Evolutionary conservation across 2,329 filamentous ascomycete species (phyloP), one percentile per base, ranked within the genome.

Genomic region (Fusarium subtropicale): DNA sequence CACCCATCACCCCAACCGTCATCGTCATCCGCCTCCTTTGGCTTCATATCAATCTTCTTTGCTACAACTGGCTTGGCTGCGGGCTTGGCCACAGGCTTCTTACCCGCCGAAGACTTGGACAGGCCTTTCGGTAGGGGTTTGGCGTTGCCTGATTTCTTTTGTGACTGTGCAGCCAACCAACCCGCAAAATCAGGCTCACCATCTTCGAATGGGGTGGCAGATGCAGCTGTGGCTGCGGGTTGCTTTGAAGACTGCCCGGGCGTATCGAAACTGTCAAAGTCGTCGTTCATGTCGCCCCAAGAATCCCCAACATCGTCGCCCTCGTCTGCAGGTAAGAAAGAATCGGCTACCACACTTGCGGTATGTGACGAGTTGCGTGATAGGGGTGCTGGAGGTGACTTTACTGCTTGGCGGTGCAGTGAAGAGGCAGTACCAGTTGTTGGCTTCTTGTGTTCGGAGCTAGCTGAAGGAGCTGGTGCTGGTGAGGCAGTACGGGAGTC

Each of bases 111-210:
- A 3, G 87, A 75, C 79, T 97, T 97, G 2, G 84, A 81, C 28
- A 98, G 78, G 0, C 95, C 95, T 80, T 97, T 99, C 1, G 95
- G 94, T 56, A 98, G 77, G 4, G 90, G 82, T 70, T 92, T 96
- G 42, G 76, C 54, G 61, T 36, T 30, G 10, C 33, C 48, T 16
- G 79, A 85, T 81, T 97, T 97, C 67, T 91, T 88, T 67, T 90
- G 86, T 8, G 91, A 89, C 77, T 97, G 93, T 15, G 94, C 94
- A 15, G 93, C 94, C 24, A 98, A 80, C 94, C 96, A 98, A 7
- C 94, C 94, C 7, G 94, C 95, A 79, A 99, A 98, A 78, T 98
- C 96, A 0, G 95, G 95, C 78, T 99, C 95, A 28, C 92, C 90
- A 72, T 97, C 94, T 62, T 95, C 92, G 69, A 91, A 95, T 0